Evolutionary conservation across 805 yeast genomes (phyloP).

Genomic region (Diddensiella transvaalensis): DNA sequence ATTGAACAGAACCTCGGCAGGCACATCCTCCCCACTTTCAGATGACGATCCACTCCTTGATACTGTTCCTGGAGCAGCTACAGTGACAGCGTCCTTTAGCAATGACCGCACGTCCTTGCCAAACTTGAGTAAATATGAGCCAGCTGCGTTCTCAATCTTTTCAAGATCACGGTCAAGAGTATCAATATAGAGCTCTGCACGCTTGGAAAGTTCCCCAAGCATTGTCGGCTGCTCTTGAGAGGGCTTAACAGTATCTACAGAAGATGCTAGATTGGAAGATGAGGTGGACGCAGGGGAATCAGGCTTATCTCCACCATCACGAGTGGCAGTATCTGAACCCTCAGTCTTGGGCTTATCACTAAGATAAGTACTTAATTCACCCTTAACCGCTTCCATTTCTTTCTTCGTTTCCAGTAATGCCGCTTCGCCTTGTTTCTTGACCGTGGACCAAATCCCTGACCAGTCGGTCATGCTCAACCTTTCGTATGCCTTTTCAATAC

Average conservation of each 20-base stretch:
- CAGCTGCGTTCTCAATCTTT: conserved; percentile 65
- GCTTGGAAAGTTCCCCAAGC: conserved; percentile 33
- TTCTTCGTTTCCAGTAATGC: conserved; percentile 28
- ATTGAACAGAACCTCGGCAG: conserved; percentile 42
- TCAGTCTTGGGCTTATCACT: not conserved
- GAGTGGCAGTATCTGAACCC: not conserved
- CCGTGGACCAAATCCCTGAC: conserved; percentile 30
- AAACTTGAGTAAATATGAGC: conserved; percentile 53
- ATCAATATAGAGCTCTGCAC: conserved; percentile 64
- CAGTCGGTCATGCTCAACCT: conserved; percentile 19
- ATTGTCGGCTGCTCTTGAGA: conserved; percentile 19
- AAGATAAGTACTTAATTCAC: conserved; percentile 5
- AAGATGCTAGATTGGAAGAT: conserved; percentile 6
- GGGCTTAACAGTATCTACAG: conserved; percentile 14
- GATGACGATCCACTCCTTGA: conserved; percentile 15
- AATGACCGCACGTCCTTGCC: conserved; percentile 45
- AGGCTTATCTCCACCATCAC: not conserved
- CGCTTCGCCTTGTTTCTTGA: conserved; percentile 28
- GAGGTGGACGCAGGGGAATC: not conserved
- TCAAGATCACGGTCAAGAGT: conserved; percentile 72
- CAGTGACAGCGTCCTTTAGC: conserved; percentile 40
- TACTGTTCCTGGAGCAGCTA: conserved; percentile 24
- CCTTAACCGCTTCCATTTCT: conserved; percentile 24
- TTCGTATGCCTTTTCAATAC: conserved; percentile 25
- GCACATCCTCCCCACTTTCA: conserved; percentile 33